A percentile compares a stretch with the other conserved stretches of the same genome.
These are phyloP conservation scores for Corrigiola litoralis DNA, from an alignment of 179 eudicot genomes.

Conservation along the genomic window DNA sequence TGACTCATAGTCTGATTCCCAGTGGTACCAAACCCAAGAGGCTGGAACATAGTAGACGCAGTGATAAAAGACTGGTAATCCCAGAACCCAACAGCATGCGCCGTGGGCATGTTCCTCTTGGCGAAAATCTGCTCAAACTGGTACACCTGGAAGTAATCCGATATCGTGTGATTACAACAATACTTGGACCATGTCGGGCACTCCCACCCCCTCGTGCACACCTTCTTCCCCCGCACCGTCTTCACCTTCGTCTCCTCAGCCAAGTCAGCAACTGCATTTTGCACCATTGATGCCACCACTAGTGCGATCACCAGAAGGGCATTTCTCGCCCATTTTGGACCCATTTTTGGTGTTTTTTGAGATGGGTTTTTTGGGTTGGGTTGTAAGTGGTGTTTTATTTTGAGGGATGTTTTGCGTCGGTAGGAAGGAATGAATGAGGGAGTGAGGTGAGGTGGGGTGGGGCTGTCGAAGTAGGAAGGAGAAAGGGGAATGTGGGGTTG, in stretches of 20 bases:
- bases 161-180: constrained; percentile 72
- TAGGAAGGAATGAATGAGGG: neutral
- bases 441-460: constrained; percentile 2
- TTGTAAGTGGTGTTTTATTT: neutral
- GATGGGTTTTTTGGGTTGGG: neutral
- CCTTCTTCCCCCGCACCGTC: constrained; percentile 49
- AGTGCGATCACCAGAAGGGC: neutral
- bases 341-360: neutral
- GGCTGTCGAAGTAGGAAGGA: neutral
- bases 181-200: constrained; percentile 46
- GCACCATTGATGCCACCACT: neutral
- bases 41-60: constrained; percentile 56
- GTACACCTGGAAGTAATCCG: constrained; percentile 61
- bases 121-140: constrained; percentile 77
- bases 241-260: constrained; percentile 40
- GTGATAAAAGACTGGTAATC: constrained; percentile 63
- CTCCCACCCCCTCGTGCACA: constrained; percentile 73
- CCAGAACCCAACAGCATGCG: constrained; percentile 86
- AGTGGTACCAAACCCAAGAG: constrained; percentile 73
- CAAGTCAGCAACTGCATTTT: constrained; percentile 19
- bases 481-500: constrained; percentile 7
- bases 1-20: constrained; percentile 52
- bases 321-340: neutral
- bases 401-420: constrained; percentile 5
- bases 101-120: constrained; percentile 63